Evolutionary conservation across 805 yeast genomes (phyloP).

Genomic region (Wickerhamiella allomyrinae): DNA sequence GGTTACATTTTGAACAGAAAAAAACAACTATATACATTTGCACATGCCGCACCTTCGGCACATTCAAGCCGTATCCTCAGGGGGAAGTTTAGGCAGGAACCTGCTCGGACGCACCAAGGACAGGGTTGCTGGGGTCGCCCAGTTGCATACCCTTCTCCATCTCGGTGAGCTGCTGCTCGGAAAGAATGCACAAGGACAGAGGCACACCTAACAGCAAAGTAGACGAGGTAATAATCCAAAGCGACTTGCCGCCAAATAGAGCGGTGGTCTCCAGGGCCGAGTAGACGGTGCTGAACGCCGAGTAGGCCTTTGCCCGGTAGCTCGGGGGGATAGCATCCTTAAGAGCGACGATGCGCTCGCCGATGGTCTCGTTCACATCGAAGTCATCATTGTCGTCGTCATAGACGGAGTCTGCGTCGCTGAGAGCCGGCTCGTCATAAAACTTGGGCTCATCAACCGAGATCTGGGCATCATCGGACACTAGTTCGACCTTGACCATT

Average conservation of each 20-base stretch:
- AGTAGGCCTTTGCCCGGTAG: slow-evolving; percentile 44
- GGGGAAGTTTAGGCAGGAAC: neutral
- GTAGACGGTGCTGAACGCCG: slow-evolving; percentile 23
- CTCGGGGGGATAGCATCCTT: slow-evolving; percentile 84
- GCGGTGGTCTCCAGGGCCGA: slow-evolving; percentile 33
- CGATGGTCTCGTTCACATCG: slow-evolving; percentile 62
- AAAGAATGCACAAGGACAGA: slow-evolving; percentile 69
- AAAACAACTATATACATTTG: too few relatives aligned
- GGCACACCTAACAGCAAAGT: slow-evolving; percentile 86
- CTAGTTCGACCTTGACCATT: slow-evolving; percentile 67
- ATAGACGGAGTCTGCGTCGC: slow-evolving; percentile 41
- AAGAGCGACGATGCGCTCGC: slow-evolving; percentile 80
- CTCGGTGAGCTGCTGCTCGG: slow-evolving; percentile 88
- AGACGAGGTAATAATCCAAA: slow-evolving; percentile 79
- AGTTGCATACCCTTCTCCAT: slow-evolving; percentile 79
- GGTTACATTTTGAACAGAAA: too few relatives aligned
- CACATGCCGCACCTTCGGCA: too few relatives aligned
- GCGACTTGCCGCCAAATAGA: slow-evolving; percentile 52
- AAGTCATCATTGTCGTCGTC: slow-evolving; percentile 50
- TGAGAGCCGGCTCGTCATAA: slow-evolving; percentile 29
- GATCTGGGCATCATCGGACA: slow-evolving; percentile 38
- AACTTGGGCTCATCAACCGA: slow-evolving; percentile 29
- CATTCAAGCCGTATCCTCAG: neutral
- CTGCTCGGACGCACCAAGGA: slow-evolving; percentile 25
- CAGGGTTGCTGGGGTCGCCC: slow-evolving; percentile 18